These are phyloP conservation scores for Alternaria postmessia DNA, from an alignment of 2,329 filamentous ascomycete species.

Conservation along the genomic window DNA sequence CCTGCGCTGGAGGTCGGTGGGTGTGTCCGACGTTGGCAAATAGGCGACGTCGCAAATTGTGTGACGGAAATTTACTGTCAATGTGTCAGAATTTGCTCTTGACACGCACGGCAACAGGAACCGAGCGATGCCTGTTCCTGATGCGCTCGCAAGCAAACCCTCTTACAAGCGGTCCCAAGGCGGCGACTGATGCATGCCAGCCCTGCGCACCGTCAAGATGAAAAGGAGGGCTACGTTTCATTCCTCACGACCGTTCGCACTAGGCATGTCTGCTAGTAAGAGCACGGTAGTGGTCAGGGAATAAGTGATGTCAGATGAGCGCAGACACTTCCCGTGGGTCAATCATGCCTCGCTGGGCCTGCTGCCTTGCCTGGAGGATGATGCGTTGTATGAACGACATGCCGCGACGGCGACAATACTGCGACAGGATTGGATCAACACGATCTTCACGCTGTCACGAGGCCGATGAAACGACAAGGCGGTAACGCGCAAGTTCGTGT, in stretches of 20 bases:
- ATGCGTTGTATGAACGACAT: conserved; percentile 34
- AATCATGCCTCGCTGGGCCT: conserved; percentile 24
- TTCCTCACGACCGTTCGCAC: conserved; percentile 40
- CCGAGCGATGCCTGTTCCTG: conserved; percentile 44
- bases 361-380: conserved; percentile 26
- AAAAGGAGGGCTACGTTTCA: conserved; percentile 46
- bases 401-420: conserved; percentile 31
- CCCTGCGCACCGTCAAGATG: conserved; percentile 27
- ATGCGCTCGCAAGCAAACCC: conserved; percentile 38
- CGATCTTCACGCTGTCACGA: conserved; percentile 51
- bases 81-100: conserved; percentile 38
- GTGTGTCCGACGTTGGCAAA: conserved; percentile 23
- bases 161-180: conserved; percentile 22
- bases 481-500: conserved; percentile 46
- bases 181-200: conserved; percentile 33
- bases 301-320: conserved; percentile 46
- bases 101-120: conserved; percentile 30
- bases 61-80: conserved; percentile 34
- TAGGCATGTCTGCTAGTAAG: conserved; percentile 38
- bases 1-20: conserved; percentile 22
- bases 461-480: conserved; percentile 51
- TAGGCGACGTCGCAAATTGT: conserved; percentile 40
- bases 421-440: conserved; percentile 46
- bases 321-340: conserved; percentile 23
- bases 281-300: conserved; percentile 27